phyloP scores from a whole-genome alignment of 75 land plant species.

The Selaginella tamariscina region DNA sequence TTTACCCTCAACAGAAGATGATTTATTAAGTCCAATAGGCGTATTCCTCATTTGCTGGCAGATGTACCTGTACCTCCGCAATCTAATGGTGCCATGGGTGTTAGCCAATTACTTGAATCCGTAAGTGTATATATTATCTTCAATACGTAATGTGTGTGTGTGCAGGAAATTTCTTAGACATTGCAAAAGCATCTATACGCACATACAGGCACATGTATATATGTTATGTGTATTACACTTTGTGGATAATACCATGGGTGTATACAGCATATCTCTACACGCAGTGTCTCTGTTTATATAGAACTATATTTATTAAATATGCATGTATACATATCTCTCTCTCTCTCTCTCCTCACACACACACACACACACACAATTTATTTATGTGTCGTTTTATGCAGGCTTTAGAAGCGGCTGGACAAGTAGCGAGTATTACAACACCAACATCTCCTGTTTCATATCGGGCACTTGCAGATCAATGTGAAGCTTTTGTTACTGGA shows the following conservation, averaged over 20 bases:
- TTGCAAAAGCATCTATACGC: too few relatives aligned
- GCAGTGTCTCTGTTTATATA: too few relatives aligned
- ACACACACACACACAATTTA: not conserved
- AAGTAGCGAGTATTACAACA: slow-evolving; percentile 59
- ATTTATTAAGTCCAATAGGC: slow-evolving; percentile 34
- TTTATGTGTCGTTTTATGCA: slow-evolving; percentile 33
- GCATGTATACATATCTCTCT: too few relatives aligned
- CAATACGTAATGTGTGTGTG: too few relatives aligned
- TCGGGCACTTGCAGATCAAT: slow-evolving; percentile 71
- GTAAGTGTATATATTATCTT: too few relatives aligned
- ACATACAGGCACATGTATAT: too few relatives aligned
- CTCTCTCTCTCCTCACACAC: not conserved
- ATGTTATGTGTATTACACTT: too few relatives aligned
- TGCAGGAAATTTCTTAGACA: too few relatives aligned
- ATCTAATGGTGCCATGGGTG: slow-evolving; percentile 44
- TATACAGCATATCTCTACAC: too few relatives aligned
- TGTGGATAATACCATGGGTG: too few relatives aligned
- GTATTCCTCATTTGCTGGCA: slow-evolving; percentile 40
- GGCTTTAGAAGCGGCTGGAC: slow-evolving; percentile 71
- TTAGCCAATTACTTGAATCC: slow-evolving; percentile 74
- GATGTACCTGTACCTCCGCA: slow-evolving; percentile 32
- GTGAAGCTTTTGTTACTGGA: slow-evolving; percentile 76
- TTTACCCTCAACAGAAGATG: slow-evolving; percentile 24
- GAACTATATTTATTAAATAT: too few relatives aligned
- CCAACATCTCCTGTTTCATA: slow-evolving; percentile 52